Conservation (phyloP, 1,284 basidiomycete species). For the Trichosporon coremiiforme region DNA sequence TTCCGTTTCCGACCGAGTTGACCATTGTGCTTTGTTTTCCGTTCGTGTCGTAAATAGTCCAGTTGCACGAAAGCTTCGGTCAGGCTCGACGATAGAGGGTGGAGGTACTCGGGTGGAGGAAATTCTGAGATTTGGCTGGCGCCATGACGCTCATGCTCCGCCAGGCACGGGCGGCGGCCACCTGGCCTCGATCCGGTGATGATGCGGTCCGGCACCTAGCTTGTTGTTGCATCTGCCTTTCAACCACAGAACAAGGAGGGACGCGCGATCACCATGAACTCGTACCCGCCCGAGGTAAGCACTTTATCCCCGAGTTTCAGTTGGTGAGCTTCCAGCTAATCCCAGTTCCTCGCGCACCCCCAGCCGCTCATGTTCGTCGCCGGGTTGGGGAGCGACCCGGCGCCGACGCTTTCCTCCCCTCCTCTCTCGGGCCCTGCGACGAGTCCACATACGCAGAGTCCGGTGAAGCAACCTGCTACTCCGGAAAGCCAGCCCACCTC, state of each 20-base stretch:
- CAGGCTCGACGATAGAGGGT: too few relatives aligned
- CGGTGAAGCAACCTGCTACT: neutral
- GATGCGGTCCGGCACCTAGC: neutral
- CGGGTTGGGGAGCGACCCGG: constrained; percentile 63
- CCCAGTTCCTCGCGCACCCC: constrained; percentile 69
- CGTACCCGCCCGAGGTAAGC: constrained; percentile 75
- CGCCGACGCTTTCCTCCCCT: constrained; percentile 42
- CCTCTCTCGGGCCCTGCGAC: neutral
- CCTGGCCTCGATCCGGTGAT: neutral
- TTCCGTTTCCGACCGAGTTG: constrained; percentile 47
- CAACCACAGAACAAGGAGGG: neutral
- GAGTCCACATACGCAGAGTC: neutral
- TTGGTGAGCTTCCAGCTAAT: constrained; percentile 14
- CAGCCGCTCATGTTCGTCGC: constrained; percentile 91
- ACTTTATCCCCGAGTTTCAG: neutral
- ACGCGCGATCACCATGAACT: constrained; percentile 67
- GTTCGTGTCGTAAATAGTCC: constrained; percentile 3
- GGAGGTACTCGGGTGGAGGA: neutral
- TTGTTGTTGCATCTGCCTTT: neutral
- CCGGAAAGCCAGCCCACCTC: neutral
- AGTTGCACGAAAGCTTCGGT: neutral
- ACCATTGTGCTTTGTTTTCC: constrained; percentile 40
- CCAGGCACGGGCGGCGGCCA: constrained; percentile 20
- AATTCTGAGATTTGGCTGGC: constrained; percentile 12
- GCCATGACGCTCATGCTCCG: constrained; percentile 6